Base-by-base conservation (phyloP, 2,329 filamentous ascomycete genomes). In the Verticillium nubilum region DNA sequence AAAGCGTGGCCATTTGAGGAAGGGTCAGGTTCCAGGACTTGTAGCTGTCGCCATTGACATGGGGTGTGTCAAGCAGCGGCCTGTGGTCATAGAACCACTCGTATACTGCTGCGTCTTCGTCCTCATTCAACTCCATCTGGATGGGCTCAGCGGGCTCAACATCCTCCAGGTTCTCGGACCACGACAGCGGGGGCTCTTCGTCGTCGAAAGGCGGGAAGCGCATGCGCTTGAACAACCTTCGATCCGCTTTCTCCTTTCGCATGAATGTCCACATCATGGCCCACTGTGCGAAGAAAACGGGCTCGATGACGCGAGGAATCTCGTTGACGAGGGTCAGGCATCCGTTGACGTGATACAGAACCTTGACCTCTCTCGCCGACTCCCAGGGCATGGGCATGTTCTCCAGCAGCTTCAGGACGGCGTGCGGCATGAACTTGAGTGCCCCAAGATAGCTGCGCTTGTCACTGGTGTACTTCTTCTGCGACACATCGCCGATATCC, bases 351-450 rank as follows among this genome's bases (percentile, higher is more conserved):
- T 99, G 95, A 74, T 99, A 99, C 13, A 99, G 81, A 28, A 99
- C 95, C 77, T 98, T 98, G 63, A 99, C 96, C 70, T 99, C 95
- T 63, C 93, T 86, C 27, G 92, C 87, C 60, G 92, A 95, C 78
- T 99, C 95, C 95, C 95, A 99, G 0, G 95, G 95, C 95, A 99
- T 99, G 4, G 95, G 95, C 95, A 99, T 99, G 69, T 99, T 99
- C 79, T 99, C 95, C 59, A 99, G 76, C 26, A 99, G 83, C 80
- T 99, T 99, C 78, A 99, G 78, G 12, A 99, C 95, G 5, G 95
- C 95, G 72, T 99, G 95, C 1, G 95, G 95, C 95, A 99, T 99
- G 78, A 97, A 99, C 78, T 99, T 99, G 64, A 99, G 78, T 33
- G 96, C 95, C 63, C 96, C 96, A 54, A 99, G 83, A 74, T 99